These are phyloP conservation scores for Periconia macrospinosa DNA, from an alignment of 2,329 filamentous ascomycete species.

Conservation along the genomic window DNA sequence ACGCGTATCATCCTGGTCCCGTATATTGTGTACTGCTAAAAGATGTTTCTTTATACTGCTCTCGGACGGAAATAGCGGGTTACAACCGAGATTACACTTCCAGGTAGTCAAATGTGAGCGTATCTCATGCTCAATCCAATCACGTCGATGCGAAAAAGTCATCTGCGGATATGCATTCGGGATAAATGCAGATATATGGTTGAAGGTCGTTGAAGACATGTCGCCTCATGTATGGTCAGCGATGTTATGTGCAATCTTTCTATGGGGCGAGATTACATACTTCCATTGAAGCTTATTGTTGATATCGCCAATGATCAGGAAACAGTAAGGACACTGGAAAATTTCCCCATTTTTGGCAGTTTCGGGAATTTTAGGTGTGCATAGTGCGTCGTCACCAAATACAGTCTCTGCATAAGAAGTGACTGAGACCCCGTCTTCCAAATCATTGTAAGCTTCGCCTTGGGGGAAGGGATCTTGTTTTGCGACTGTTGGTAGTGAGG, in stretches of 20 bases:
- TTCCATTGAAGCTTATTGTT: constrained; percentile 3
- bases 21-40: not conserved
- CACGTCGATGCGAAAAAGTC: constrained; percentile 3
- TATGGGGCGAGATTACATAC: not conserved
- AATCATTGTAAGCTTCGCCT: no score
- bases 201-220: constrained; percentile 7
- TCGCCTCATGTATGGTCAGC: not conserved
- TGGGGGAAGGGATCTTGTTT: no score
- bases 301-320: constrained; percentile 1
- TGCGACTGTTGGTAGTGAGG: no score
- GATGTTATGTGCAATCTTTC: not conserved
- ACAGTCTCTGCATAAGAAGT: no score
- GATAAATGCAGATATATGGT: constrained; percentile 4
- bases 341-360: constrained; percentile 1
- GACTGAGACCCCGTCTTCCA: no score
- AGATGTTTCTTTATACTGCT: constrained; percentile 1
- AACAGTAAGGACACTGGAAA: constrained; percentile 4
- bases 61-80: not conserved
- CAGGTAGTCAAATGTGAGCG: not conserved
- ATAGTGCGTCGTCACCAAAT: not conserved
- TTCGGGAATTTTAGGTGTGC: not conserved
- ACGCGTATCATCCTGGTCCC: no score
- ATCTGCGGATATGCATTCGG: constrained; percentile 2
- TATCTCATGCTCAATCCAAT: constrained; percentile 4
- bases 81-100: constrained; percentile 4